Percentiles rank a stretch among this genome's conserved stretches.
Evolutionary conservation across 1,284 basidiomycete genomes (phyloP).

Genomic region (Fomitopsis palustris): DNA sequence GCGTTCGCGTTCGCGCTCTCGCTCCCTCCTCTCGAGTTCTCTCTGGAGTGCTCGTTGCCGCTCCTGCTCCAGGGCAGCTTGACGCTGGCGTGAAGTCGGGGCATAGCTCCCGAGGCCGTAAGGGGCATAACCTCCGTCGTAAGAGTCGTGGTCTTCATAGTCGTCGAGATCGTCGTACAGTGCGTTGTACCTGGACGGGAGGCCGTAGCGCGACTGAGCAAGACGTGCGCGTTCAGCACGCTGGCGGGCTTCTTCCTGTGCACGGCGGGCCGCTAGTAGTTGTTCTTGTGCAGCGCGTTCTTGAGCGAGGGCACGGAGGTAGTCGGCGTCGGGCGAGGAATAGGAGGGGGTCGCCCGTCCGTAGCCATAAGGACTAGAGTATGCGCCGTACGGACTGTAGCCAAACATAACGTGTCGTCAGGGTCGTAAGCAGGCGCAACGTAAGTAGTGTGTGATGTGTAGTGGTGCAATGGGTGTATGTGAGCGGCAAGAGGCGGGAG

Average conservation of each 20-base stretch:
- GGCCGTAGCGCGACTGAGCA: constrained; percentile 20
- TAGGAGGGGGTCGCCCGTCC: not conserved
- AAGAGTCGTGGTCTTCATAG: constrained; percentile 12
- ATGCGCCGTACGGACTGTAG: constrained; percentile 9
- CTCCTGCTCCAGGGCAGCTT: constrained; percentile 18
- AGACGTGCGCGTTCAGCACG: constrained; percentile 28
- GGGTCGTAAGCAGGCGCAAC: not conserved
- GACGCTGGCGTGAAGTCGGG: constrained; percentile 11
- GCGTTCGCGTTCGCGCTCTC: constrained; percentile 18
- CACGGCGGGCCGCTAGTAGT: constrained; percentile 27
- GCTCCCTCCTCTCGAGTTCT: constrained; percentile 18
- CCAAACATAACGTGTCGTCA: constrained; percentile 1
- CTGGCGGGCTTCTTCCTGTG: constrained; percentile 28
- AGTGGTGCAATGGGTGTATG: not conserved
- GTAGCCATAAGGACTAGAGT: constrained; percentile 10
- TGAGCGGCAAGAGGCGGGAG: not conserved
- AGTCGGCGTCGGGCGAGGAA: constrained; percentile 17
- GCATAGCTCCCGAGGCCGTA: constrained; percentile 9
- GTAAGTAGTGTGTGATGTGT: not conserved
- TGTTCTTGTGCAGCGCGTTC: constrained; percentile 29
- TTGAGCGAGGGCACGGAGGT: constrained; percentile 28
- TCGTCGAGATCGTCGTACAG: constrained; percentile 17
- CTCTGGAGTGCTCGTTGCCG: constrained; percentile 19
- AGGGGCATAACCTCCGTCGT: not conserved
- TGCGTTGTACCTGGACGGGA: constrained; percentile 19